Conservation (phyloP, 2,329 filamentous ascomycete genomes). For the Diaporthe capsici region DNA sequence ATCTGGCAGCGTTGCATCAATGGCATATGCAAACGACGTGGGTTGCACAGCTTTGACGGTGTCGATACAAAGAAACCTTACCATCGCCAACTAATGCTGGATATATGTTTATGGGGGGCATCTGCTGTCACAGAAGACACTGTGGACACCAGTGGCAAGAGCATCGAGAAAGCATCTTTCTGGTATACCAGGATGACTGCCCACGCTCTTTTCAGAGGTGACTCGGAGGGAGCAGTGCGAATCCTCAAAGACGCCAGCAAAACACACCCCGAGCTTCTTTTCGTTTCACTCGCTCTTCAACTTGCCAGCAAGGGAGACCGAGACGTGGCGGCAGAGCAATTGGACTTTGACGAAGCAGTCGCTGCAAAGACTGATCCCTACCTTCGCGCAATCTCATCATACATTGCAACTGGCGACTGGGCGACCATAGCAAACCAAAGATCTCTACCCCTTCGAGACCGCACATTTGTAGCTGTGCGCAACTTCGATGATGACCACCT, state of each 20-base stretch:
- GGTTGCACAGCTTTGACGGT: constrained; percentile 75
- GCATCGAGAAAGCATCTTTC: constrained; percentile 64
- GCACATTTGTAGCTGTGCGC: constrained; percentile 79
- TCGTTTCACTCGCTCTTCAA: constrained; percentile 77
- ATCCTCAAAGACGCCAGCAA: constrained; percentile 78
- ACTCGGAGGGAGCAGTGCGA: constrained; percentile 76
- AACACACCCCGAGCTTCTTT: constrained; percentile 73
- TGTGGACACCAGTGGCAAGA: constrained; percentile 57
- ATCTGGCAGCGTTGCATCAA: constrained; percentile 75
- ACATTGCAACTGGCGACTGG: constrained; percentile 85
- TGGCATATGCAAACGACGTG: constrained; percentile 73
- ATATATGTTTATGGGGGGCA: constrained; percentile 79
- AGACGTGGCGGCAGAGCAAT: constrained; percentile 60
- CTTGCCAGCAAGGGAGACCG: constrained; percentile 68
- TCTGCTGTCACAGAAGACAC: constrained; percentile 79
- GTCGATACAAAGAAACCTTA: constrained; percentile 74
- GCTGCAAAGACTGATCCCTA: constrained; percentile 81
- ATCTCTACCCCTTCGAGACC: constrained; percentile 81
- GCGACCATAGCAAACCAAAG: constrained; percentile 78
- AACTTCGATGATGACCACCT: constrained; percentile 74
- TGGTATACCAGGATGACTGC: constrained; percentile 82
- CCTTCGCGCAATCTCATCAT: constrained; percentile 82
- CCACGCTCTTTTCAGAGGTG: constrained; percentile 80
- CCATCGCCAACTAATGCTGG: constrained; percentile 81
- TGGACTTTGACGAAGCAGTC: constrained; percentile 71